A percentile compares a stretch with the other conserved stretches of the same genome.
These are phyloP conservation scores for Eudorina sp. DNA, from an alignment of 139 green algal genomes.

Conservation along the genomic window DNA sequence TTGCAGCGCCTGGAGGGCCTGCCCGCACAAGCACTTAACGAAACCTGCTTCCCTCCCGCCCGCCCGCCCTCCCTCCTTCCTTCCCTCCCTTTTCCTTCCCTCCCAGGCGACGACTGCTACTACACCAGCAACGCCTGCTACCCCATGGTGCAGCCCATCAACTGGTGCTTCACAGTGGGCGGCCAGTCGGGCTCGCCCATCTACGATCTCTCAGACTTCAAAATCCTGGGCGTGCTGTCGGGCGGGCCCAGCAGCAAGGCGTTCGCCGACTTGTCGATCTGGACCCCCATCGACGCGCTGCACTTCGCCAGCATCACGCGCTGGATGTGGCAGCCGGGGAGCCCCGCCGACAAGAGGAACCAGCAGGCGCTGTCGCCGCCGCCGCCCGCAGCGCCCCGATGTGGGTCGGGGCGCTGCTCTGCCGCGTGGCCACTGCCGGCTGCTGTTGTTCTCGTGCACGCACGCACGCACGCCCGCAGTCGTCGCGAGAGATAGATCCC, in stretches of 20 bases:
- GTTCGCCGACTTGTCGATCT: conserved; percentile 19
- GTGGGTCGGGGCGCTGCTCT: too few relatives aligned
- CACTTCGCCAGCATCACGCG: conserved; percentile 21
- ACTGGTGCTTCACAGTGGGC: conserved; percentile 58
- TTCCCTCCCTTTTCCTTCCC: not conserved
- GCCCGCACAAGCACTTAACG: too few relatives aligned
- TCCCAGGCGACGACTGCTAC: conserved; percentile 47
- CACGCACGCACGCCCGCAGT: too few relatives aligned
- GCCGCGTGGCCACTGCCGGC: too few relatives aligned
- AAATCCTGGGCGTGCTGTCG: conserved; percentile 49
- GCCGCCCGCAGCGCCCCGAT: too few relatives aligned
- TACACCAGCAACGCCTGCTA: conserved; percentile 29
- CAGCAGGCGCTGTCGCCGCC: not conserved
- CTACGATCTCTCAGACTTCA: conserved; percentile 46
- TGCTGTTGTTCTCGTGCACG: too few relatives aligned
- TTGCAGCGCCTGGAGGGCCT: too few relatives aligned
- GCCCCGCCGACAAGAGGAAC: not conserved
- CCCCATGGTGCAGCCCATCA: conserved; percentile 27
- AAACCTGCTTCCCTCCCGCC: too few relatives aligned
- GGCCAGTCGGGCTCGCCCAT: conserved; percentile 55
- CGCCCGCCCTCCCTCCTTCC: not conserved
- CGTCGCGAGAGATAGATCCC: too few relatives aligned
- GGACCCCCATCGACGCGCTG: conserved; percentile 35
- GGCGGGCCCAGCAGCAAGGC: conserved; percentile 29
- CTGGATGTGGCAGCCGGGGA: conserved; percentile 37